Evolutionary conservation across 1,139 yeast genomes (phyloP), one percentile per base, ranked within the genome.

Genomic region (Yamadazyma sp.): DNA sequence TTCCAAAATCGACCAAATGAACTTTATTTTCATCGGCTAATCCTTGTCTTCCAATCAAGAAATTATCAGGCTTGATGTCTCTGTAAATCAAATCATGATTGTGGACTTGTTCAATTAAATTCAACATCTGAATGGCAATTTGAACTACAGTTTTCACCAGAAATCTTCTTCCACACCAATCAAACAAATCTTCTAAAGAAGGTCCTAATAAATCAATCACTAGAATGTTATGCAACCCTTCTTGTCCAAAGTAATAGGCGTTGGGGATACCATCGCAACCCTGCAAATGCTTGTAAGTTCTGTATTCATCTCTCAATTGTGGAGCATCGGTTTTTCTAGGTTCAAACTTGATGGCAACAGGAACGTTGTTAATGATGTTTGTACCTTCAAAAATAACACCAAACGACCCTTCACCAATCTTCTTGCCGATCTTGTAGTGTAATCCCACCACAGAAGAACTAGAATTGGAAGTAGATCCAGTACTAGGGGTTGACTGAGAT

Each of bases 261-360:
- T 82, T 86, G 31, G 98, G 98, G 43, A 92, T 86, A 27, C 97
- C 97, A 39, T 70, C 77, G 38, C 71, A 64, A 35, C 94, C 95
- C 46, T 82, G 87, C 44, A 92, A 75, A 41, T 86, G 85, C 59
- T 87, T 86, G 64, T 92, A 92, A 29, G 97, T 89, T 54, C 96
- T 74, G 63, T 88, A 92, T 61, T 92, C 98, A 57, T 92, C 97
- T 54, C 96, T 79, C 46, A 92, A 76, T 63, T 92, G 98, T 6
- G 98, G 98, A 5, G 97, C 96, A 54, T 92, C 97, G n/a, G 94
- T 81, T 56, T 89, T 87, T 51, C 97, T 76, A 20, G 96, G 96
- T 64, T 92, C 97, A 53, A 77, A 78, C 54, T 78, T 78, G 54
- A 85, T 84, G 26, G 89, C 94, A 22, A 85, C 92, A 9, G 84